Percentiles rank a stretch among this genome's conserved stretches.
phyloP scores from a whole-genome alignment of 2,329 filamentous ascomycete species.

The Aspergillus ochraceoroseus region DNA sequence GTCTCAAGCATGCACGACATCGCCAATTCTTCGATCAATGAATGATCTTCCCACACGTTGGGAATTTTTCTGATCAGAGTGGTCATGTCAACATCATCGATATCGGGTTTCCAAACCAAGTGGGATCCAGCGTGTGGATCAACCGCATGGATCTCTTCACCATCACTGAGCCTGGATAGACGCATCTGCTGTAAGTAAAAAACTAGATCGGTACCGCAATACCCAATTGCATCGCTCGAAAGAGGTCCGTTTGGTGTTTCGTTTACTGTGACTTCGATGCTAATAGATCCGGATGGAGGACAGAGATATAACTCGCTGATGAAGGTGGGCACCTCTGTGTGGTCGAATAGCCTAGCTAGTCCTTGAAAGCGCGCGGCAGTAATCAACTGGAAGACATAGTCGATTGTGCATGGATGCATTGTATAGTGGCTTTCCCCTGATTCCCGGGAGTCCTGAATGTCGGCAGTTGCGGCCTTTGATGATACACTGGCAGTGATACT shows the following conservation, averaged over 20 bases:
- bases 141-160: not conserved
- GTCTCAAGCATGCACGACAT: slow-evolving; percentile 2
- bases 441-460: slow-evolving; percentile 4
- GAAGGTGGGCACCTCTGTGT: slow-evolving; percentile 20
- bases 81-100: not conserved
- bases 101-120: slow-evolving; percentile 4
- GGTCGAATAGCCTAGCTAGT: slow-evolving; percentile 8
- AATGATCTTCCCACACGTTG: not conserved
- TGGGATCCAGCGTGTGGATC: slow-evolving; percentile 6
- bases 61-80: not conserved
- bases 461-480: no score
- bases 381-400: slow-evolving; percentile 22
- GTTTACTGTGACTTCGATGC: not conserved
- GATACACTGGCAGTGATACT: slow-evolving; percentile 14
- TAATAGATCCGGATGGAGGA: slow-evolving; percentile 3
- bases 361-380: slow-evolving; percentile 22
- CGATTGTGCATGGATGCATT: slow-evolving; percentile 23
- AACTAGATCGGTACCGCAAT: not conserved
- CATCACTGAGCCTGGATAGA: not conserved
- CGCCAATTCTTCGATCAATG: slow-evolving; percentile 2
- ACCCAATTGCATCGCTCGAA: not conserved
- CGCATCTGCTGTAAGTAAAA: not conserved
- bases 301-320: slow-evolving; percentile 20
- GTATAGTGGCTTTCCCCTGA: slow-evolving; percentile 15
- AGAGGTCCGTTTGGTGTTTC: not conserved